These are phyloP conservation scores for Trichophyton rubrum DNA, from an alignment of 2,329 filamentous ascomycete genomes.

Conservation along the genomic window DNA sequence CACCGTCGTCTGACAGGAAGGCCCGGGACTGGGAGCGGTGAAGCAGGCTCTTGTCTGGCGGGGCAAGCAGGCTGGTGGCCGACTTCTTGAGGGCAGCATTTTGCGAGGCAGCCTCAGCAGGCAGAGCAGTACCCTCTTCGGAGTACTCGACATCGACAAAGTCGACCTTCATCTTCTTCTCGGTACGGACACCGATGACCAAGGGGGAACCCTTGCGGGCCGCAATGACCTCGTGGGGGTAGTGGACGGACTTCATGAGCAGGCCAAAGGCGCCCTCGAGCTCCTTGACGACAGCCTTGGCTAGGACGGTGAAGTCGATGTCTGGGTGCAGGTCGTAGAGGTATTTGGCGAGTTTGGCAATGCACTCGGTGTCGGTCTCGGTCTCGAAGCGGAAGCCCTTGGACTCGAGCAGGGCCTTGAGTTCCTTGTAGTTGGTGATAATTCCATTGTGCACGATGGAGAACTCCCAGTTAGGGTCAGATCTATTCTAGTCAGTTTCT, in stretches of 20 bases:
- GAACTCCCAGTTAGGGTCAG: slow-evolving; percentile 92
- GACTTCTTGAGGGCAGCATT: slow-evolving; percentile 93
- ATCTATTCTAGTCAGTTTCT: slow-evolving; percentile 43
- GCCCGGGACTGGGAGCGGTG: slow-evolving; percentile 97
- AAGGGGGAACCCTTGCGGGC: slow-evolving; percentile 97
- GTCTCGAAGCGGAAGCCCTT: slow-evolving; percentile 99
- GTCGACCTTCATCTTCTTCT: slow-evolving; percentile 99
- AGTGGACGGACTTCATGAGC: slow-evolving; percentile 96
- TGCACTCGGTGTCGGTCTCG: slow-evolving; percentile 97
- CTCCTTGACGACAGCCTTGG: slow-evolving; percentile 97
- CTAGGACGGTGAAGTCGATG: slow-evolving; percentile 90
- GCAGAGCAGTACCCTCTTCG: slow-evolving; percentile 71
- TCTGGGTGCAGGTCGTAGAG: slow-evolving; percentile 87
- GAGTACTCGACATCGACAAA: slow-evolving; percentile 98
- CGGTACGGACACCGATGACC: slow-evolving; percentile 90
- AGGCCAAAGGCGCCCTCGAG: slow-evolving; percentile 95
- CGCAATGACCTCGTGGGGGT: slow-evolving; percentile 92
- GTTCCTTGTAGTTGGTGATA: slow-evolving; percentile 99
- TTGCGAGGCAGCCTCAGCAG: slow-evolving; percentile 88
- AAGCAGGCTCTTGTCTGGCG: slow-evolving; percentile 92
- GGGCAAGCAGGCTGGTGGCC: slow-evolving; percentile 61
- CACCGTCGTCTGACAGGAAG: slow-evolving; percentile 96
- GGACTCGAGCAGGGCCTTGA: slow-evolving; percentile 79
- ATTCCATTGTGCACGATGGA: slow-evolving; percentile 98
- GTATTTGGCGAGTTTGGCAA: slow-evolving; percentile 97